Evolutionary conservation across 208 protist species (phyloP).

Genomic region (Naegleria fowleri): DNA sequence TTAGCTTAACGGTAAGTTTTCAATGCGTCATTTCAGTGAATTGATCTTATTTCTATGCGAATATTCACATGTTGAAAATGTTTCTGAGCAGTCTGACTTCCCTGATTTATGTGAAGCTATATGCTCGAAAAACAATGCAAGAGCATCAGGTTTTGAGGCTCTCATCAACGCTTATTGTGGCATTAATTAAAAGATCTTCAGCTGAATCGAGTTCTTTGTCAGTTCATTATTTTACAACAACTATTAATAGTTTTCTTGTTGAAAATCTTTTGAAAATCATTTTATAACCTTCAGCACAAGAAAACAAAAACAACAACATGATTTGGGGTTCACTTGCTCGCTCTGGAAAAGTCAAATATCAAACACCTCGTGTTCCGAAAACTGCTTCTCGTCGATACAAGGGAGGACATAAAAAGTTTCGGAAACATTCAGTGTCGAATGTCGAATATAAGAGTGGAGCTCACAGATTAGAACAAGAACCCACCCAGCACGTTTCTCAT

Average conservation of each 20-base stretch:
- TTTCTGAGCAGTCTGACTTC: neutral
- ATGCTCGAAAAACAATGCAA: neutral
- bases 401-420: neutral
- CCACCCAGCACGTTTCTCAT: neutral
- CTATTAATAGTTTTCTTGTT: no score
- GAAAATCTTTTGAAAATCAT: no score
- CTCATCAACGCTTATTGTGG: conserved; percentile 13
- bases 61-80: no score
- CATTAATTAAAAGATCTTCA: conserved; percentile 2
- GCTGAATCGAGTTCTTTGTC: no score
- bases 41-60: neutral
- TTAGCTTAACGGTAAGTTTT: neutral
- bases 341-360: no score
- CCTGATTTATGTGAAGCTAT: conserved; percentile 6
- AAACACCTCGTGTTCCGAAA: no score
- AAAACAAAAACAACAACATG: no score
- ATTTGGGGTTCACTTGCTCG: no score
- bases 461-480: neutral
- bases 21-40: no score
- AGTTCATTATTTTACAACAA: no score
- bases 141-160: neutral
- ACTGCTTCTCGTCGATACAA: neutral
- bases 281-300: no score
- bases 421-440: neutral
- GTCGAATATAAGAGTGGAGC: neutral